A percentile compares a stretch with the other conserved stretches of the same genome.
phyloP scores from a whole-genome alignment of 2,329 filamentous ascomycete genomes.

The Lomentospora prolificans region DNA sequence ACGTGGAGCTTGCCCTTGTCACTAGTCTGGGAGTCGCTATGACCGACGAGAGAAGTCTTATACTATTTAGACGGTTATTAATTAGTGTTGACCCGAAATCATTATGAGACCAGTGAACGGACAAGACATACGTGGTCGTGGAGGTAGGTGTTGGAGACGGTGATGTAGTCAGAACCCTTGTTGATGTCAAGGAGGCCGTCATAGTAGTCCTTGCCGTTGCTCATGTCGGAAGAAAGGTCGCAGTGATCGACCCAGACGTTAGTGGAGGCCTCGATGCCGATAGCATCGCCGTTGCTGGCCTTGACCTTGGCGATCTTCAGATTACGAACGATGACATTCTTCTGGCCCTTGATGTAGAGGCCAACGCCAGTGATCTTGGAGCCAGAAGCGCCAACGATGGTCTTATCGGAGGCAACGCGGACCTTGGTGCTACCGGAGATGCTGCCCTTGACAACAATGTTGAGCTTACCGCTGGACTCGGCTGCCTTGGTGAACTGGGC shows the following conservation, averaged over 20 bases:
- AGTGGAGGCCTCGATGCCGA: constrained; percentile 28
- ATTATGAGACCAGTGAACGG: neutral
- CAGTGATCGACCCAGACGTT: constrained; percentile 35
- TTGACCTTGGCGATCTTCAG: constrained; percentile 38
- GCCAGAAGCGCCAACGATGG: constrained; percentile 36
- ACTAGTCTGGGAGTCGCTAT: constrained; percentile 29
- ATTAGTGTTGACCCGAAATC: neutral
- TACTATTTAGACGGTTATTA: constrained; percentile 30
- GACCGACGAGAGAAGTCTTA: constrained; percentile 50
- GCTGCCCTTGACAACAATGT: constrained; percentile 35
- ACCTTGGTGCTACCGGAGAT: constrained; percentile 31
- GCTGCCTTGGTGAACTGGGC: constrained; percentile 26
- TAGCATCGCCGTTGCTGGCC: constrained; percentile 41
- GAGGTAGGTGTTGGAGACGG: constrained; percentile 25
- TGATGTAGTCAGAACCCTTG: constrained; percentile 32
- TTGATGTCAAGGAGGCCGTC: constrained; percentile 34
- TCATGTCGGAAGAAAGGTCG: constrained; percentile 25
- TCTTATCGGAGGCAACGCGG: constrained; percentile 37
- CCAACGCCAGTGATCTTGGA: constrained; percentile 33
- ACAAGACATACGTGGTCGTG: neutral
- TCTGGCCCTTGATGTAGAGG: constrained; percentile 33
- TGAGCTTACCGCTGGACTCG: constrained; percentile 26
- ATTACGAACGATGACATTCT: constrained; percentile 49
- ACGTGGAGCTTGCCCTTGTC: constrained; percentile 48
- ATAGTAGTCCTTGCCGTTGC: constrained; percentile 30